Percentiles rank a stretch among this genome's conserved stretches.
Evolutionary conservation across 306 rosid genomes (phyloP).

Genomic region (Trifolium repens): DNA sequence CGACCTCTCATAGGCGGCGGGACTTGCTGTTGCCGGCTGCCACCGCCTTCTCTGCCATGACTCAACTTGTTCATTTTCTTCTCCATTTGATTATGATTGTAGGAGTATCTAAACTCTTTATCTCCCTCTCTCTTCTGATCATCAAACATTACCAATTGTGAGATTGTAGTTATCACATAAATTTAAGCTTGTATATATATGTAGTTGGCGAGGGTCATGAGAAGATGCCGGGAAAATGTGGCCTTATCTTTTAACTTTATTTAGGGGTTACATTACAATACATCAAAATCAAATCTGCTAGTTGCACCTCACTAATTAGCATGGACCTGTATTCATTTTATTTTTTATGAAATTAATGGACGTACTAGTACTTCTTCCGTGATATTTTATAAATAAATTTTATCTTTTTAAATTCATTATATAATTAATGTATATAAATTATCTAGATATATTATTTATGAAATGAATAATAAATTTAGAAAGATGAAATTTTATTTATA

Average conservation of each 20-base stretch:
- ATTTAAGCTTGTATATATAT: not conserved
- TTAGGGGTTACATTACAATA: not conserved
- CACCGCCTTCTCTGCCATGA: not conserved
- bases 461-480: no score
- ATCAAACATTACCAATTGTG: not conserved
- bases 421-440: not conserved
- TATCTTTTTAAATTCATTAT: no score
- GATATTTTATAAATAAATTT: no score
- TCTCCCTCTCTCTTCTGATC: not conserved
- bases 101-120: not conserved
- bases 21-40: not conserved
- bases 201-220: not conserved
- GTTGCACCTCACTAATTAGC: not conserved
- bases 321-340: not conserved
- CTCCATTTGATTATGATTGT: not conserved
- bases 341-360: no score
- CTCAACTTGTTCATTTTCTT: not conserved
- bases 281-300: not conserved
- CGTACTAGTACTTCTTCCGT: not conserved
- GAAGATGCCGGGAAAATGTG: not conserved
- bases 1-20: slow-evolving; percentile 41
- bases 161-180: not conserved
- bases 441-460: no score
- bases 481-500: no score
- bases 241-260: not conserved